A percentile compares a stretch with the other conserved stretches of the same genome.
Evolutionary conservation across 2,329 filamentous ascomycete species (phyloP).

Genomic region (Colletotrichum chlorophyti): DNA sequence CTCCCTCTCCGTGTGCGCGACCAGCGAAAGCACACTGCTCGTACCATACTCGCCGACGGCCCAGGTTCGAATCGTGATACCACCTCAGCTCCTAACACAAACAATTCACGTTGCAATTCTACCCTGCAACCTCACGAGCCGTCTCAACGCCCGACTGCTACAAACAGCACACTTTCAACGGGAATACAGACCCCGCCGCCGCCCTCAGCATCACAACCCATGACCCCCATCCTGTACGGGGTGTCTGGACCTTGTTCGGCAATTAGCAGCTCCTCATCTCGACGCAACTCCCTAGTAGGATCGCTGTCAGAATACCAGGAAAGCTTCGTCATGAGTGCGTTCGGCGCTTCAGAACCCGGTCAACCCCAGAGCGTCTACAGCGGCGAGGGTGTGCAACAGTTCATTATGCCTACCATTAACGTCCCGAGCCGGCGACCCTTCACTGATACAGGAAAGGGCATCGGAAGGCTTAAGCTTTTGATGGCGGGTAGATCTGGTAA

Average conservation of each 20-base stretch:
- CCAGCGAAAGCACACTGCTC: constrained; percentile 37
- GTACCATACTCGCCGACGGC: background rate
- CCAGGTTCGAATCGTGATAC: constrained; percentile 8
- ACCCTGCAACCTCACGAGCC: constrained; percentile 26
- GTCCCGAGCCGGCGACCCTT: constrained; percentile 92
- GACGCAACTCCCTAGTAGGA: constrained; percentile 55
- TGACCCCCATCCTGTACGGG: constrained; percentile 52
- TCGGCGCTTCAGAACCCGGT: constrained; percentile 21
- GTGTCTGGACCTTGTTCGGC: constrained; percentile 48
- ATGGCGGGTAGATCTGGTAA: constrained; percentile 80
- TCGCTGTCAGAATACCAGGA: constrained; percentile 51
- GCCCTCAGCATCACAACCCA: constrained; percentile 46
- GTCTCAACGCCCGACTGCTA: background rate
- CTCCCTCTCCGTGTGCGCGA: constrained; percentile 37
- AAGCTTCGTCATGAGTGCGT: constrained; percentile 35
- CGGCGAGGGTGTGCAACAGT: constrained; percentile 66
- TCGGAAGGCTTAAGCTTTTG: constrained; percentile 89
- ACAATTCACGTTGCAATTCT: constrained; percentile 29
- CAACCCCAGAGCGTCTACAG: constrained; percentile 43
- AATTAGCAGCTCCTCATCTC: constrained; percentile 59
- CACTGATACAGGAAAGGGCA: constrained; percentile 81
- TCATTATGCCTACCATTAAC: constrained; percentile 97
- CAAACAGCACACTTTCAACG: constrained; percentile 9
- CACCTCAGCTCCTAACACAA: background rate
- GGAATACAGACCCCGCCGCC: constrained; percentile 17